Base-by-base conservation (phyloP, 2,329 filamentous ascomycete genomes). In the Apiospora malaysiana region DNA sequence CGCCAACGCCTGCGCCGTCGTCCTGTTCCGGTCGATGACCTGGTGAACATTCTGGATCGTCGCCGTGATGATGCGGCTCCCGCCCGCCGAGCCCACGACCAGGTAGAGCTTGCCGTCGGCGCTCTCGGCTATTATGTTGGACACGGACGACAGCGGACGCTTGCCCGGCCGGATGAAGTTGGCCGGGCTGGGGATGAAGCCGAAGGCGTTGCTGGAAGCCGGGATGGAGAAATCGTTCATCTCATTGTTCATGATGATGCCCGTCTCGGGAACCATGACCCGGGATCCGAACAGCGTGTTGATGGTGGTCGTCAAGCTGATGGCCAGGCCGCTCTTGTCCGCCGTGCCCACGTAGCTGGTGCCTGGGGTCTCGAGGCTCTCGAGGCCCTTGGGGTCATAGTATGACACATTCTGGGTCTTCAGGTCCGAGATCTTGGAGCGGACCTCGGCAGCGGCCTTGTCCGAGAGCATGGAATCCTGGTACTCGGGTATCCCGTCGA, bases 151-250 rank as follows among this genome's bases (percentile, higher is more conserved):
- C 5, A 97, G 84, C 0, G 94, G 93, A 0, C 94, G 87, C 82
- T 97, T 97, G 18, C 91, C 90, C 0, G 94, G 92, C 0, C 87
- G 86, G 77, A 96, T 87, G 77, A 88, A 97, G 83, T 97, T 97
- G 40, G 90, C 87, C 0, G 90, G 88, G 9, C 89, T 92, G 0
- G 94, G 93, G 21, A 92, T 85, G 78, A 92, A 97, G 16, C 93
- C 94, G 76, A 96, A 97, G 0, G 88, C 88, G 76, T 96, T 95
- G 59, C 85, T 87, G 0, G 85, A 82, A 43, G 88, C 89, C 0
- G 94, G 93, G 68, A 94, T 93, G 45, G 90, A 93, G 81, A 97
- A 97, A 79, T 95, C 93, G 83, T 89, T 85, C 83, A 87, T 86
- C 76, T 89, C 85, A 72, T 88, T 81, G 77, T 88, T 89, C 82